These are phyloP conservation scores for Magnolia kwangsiensis DNA, from an alignment of 164 flowering plant species.

Conservation along the genomic window DNA sequence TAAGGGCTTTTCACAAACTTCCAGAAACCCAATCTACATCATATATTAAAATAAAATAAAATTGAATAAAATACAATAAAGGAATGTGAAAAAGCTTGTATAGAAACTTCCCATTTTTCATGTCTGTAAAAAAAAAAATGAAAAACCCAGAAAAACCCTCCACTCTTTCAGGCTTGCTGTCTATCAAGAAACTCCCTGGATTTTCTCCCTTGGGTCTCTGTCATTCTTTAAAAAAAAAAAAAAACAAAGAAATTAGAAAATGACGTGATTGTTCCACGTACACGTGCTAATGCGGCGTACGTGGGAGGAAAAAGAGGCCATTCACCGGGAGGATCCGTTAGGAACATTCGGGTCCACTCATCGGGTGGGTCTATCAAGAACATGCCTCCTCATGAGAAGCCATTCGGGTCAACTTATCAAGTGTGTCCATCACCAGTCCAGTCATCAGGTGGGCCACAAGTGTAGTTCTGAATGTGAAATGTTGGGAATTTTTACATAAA, in stretches of 20 bases:
- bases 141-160: background rate
- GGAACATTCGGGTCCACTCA: background rate
- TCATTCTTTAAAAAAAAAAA: background rate
- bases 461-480: no score
- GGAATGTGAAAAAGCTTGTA: background rate
- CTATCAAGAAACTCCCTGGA: background rate
- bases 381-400: no score
- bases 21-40: constrained; percentile 12
- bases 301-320: background rate
- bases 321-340: background rate
- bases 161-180: constrained; percentile 6
- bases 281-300: background rate
- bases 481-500: no score
- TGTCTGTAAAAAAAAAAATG: background rate
- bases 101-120: background rate
- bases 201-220: background rate
- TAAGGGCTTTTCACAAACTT: background rate
- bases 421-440: no score
- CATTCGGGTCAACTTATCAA: no score
- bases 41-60: background rate
- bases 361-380: no score
- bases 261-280: background rate
- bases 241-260: background rate
- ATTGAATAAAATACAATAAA: background rate
- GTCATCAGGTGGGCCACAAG: no score